phyloP scores from a whole-genome alignment of 768 basidiomycete genomes.

The Amanita brunnescens region DNA sequence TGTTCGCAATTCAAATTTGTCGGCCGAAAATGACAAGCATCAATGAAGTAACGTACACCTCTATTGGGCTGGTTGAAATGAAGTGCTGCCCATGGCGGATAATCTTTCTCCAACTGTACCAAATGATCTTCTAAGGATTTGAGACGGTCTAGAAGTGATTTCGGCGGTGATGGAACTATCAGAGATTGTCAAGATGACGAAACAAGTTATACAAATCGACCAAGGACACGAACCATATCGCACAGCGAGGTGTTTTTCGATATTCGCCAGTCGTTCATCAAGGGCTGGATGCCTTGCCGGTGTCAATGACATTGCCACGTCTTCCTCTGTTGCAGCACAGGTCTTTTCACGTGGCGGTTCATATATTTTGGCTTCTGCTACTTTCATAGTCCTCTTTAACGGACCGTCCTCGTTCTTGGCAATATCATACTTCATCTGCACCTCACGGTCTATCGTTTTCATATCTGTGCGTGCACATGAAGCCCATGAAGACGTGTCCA shows the following conservation, averaged over 20 bases:
- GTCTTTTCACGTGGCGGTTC: background rate
- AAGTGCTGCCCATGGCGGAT: slow-evolving; percentile 83
- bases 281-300: slow-evolving; percentile 47
- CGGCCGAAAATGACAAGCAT: background rate
- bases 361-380: background rate
- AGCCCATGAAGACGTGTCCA: slow-evolving; percentile 14
- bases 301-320: slow-evolving; percentile 18
- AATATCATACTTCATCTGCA: slow-evolving; percentile 83
- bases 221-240: slow-evolving; percentile 50
- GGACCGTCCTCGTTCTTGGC: slow-evolving; percentile 80
- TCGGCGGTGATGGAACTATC: slow-evolving; percentile 67
- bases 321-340: slow-evolving; percentile 7
- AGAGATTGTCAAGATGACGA: background rate
- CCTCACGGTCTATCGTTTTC: slow-evolving; percentile 58
- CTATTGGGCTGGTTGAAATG: slow-evolving; percentile 82
- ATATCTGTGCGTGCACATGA: slow-evolving; percentile 75
- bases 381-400: slow-evolving; percentile 49
- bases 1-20: background rate
- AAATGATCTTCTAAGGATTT: slow-evolving; percentile 73
- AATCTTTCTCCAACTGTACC: slow-evolving; percentile 68
- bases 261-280: slow-evolving; percentile 52
- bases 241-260: slow-evolving; percentile 66
- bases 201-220: too few species aligned
- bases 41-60: slow-evolving; percentile 41
- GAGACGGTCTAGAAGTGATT: slow-evolving; percentile 53